These are phyloP conservation scores for Solanum sejunctum DNA, from an alignment of 257 asterid species.

Conservation along the genomic window DNA sequence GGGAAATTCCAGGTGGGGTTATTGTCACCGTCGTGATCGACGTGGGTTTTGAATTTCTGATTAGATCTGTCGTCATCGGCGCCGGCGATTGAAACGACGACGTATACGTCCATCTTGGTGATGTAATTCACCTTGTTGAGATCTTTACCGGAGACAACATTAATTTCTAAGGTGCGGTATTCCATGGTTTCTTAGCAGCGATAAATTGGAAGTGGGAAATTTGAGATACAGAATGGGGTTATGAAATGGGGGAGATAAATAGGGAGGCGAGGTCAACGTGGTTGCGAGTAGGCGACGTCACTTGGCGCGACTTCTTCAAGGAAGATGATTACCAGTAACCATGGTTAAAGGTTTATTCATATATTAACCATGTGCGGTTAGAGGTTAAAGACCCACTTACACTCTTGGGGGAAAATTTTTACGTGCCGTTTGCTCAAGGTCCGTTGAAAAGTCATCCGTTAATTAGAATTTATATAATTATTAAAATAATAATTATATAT, in stretches of 20 bases:
- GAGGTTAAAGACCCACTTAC: background rate
- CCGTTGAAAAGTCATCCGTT: too few species aligned
- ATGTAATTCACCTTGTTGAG: constrained; percentile 46
- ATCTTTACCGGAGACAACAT: constrained; percentile 39
- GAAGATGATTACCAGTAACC: constrained; percentile 1
- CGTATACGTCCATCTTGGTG: constrained; percentile 52
- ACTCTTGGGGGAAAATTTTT: background rate
- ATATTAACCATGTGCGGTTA: background rate
- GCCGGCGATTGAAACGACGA: constrained; percentile 50
- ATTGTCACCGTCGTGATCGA: constrained; percentile 30
- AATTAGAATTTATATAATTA: too few species aligned
- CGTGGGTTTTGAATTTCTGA: constrained; percentile 44
- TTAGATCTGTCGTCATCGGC: constrained; percentile 12
- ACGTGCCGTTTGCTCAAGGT: too few species aligned
- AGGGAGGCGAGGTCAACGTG: background rate
- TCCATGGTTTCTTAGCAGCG: constrained; percentile 21
- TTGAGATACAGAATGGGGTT: background rate
- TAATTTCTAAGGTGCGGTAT: constrained; percentile 35
- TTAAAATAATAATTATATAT: too few species aligned
- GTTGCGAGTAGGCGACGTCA: background rate
- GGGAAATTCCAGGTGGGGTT: constrained; percentile 61
- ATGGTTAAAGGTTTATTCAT: background rate
- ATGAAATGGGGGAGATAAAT: background rate
- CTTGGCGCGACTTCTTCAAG: background rate
- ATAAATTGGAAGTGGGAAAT: too few species aligned